A percentile compares a stretch with the other conserved stretches of the same genome.
Conservation (phyloP, 768 basidiomycete genomes). For the Lentinus tigrinus region DNA sequence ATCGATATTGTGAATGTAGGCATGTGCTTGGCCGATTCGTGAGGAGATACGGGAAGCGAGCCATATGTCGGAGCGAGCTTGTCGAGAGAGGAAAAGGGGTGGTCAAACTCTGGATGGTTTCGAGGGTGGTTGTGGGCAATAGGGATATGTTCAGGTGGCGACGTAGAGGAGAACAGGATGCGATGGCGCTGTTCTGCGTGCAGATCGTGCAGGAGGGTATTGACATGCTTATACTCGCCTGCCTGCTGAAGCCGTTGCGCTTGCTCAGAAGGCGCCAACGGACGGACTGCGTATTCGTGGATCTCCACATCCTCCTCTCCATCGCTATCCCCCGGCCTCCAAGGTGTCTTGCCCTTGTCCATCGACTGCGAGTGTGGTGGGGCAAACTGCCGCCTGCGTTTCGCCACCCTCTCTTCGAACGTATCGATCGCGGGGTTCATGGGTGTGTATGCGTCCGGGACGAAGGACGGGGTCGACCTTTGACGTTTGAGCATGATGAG, state of each 20-base stretch:
- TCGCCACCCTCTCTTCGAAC: conserved; percentile 14
- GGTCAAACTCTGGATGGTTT: not conserved
- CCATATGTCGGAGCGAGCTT: not conserved
- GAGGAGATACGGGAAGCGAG: not conserved
- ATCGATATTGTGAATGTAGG: conserved; percentile 9
- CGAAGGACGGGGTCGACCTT: conserved; percentile 33
- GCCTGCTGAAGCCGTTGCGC: conserved; percentile 22
- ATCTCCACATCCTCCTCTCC: conserved; percentile 24
- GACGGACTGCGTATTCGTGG: conserved; percentile 8
- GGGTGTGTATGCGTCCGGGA: conserved; percentile 3
- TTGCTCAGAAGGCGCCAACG: not conserved
- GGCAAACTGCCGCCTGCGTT: conserved; percentile 17
- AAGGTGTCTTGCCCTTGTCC: not conserved
- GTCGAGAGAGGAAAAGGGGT: not conserved
- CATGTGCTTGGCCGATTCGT: not conserved
- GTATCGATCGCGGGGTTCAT: conserved; percentile 12
- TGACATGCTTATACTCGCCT: conserved; percentile 56
- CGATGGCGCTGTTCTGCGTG: conserved; percentile 70
- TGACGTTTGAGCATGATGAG: conserved; percentile 54
- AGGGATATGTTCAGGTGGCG: not conserved
- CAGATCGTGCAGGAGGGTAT: conserved; percentile 66
- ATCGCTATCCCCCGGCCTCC: conserved; percentile 8
- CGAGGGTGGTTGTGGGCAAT: not conserved
- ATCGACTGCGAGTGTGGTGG: not conserved
- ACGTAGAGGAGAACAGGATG: conserved; percentile 37